Evolutionary conservation across 2,329 filamentous ascomycete species (phyloP).

Genomic region (Neofusicoccum parvum): DNA sequence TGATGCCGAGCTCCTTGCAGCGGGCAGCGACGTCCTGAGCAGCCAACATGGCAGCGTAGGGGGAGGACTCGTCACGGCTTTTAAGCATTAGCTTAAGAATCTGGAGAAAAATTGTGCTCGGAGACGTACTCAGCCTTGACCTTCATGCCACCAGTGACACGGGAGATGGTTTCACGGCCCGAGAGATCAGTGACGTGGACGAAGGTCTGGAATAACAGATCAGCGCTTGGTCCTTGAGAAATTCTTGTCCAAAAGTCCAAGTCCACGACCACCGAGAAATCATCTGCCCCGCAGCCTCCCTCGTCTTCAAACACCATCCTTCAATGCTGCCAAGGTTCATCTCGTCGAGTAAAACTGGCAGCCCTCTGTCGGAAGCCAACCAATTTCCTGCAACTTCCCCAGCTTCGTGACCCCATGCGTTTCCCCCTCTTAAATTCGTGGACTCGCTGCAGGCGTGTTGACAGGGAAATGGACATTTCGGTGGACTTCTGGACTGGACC

Average conservation of each 20-base stretch:
- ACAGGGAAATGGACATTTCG: background rate
- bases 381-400: background rate
- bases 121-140: conserved; percentile 76
- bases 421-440: background rate
- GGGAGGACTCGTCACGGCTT: conserved; percentile 93
- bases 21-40: conserved; percentile 89
- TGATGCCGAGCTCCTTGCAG: conserved; percentile 84
- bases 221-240: background rate
- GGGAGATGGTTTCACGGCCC: conserved; percentile 99
- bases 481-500: background rate
- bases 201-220: conserved; percentile 43
- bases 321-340: background rate
- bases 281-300: background rate
- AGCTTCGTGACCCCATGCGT: too few species aligned
- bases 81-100: background rate
- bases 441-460: background rate
- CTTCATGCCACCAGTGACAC: conserved; percentile 99
- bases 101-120: background rate
- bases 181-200: conserved; percentile 99
- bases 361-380: background rate
- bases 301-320: background rate
- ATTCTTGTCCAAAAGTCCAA: background rate
- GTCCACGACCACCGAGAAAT: background rate
- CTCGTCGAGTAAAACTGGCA: background rate
- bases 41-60: conserved; percentile 99